These are phyloP conservation scores for Paramarasmius palmivorus DNA, from an alignment of 1,284 basidiomycete species.

Conservation along the genomic window DNA sequence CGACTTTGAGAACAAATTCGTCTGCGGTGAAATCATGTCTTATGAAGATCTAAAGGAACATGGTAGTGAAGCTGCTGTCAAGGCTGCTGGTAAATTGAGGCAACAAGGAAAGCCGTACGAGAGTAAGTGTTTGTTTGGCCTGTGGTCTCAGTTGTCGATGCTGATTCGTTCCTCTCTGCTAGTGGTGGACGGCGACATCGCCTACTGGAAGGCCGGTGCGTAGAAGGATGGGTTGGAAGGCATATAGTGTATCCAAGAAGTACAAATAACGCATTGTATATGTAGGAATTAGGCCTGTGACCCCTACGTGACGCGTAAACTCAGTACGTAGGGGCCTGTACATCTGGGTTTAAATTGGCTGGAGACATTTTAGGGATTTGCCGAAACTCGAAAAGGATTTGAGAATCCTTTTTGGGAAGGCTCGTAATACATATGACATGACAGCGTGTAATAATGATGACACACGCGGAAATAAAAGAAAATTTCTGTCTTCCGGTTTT, in stretches of 20 bases:
- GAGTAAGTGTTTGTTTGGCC: conserved; percentile 50
- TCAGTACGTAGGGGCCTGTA: too few species aligned
- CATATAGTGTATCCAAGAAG: neutral
- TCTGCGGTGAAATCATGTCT: conserved; percentile 99
- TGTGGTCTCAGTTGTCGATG: conserved; percentile 73
- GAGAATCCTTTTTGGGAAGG: too few species aligned
- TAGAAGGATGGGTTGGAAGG: conserved; percentile 20
- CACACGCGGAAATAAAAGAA: too few species aligned
- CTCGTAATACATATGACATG: too few species aligned
- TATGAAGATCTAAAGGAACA: conserved; percentile 92
- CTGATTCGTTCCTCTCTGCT: conserved; percentile 7
- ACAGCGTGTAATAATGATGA: too few species aligned
- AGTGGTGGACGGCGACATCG: conserved; percentile 86
- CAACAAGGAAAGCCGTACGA: conserved; percentile 98
- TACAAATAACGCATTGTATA: neutral
- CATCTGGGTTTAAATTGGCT: too few species aligned
- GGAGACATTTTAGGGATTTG: too few species aligned
- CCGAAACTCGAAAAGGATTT: too few species aligned
- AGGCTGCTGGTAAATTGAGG: conserved; percentile 93
- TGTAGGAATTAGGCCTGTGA: too few species aligned
- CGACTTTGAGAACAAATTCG: conserved; percentile 97
- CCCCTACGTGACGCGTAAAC: too few species aligned
- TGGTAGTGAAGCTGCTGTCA: conserved; percentile 88
- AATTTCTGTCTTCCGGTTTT: too few species aligned
- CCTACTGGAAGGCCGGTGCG: conserved; percentile 79